Evolutionary conservation across 495 filamentous ascomycete genomes (phyloP).

Genomic region (Opeltia flavorubescens): DNA sequence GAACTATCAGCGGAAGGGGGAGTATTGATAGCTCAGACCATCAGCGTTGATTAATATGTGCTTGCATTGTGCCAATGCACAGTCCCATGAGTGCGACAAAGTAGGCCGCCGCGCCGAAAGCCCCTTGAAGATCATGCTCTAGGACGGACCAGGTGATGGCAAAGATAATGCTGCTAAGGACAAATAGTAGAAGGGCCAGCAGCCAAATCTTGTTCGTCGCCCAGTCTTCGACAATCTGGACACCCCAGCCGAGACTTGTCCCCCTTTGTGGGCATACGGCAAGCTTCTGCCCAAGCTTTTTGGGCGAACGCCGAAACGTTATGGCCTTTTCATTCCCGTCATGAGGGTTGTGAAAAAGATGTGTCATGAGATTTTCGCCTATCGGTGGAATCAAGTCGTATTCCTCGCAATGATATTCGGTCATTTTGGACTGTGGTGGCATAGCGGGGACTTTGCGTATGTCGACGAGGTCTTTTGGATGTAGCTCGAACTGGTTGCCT

Average conservation of each 20-base stretch:
- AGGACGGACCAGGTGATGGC: conserved; percentile 21
- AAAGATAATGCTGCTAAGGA: conserved; percentile 22
- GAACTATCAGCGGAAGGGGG: too few relatives aligned
- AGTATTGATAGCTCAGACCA: too few relatives aligned
- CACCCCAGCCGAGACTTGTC: conserved; percentile 24
- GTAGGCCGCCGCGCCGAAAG: conserved; percentile 27
- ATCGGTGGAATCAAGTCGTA: conserved; percentile 25
- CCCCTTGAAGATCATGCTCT: conserved; percentile 26
- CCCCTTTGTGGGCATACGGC: conserved; percentile 4
- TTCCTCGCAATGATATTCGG: conserved; percentile 20
- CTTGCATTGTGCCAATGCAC: conserved; percentile 21
- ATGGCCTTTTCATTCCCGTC: conserved; percentile 10
- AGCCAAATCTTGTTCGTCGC: conserved; percentile 22
- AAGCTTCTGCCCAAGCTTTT: conserved; percentile 14
- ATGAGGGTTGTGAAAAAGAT: conserved; percentile 25
- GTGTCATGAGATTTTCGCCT: conserved; percentile 22
- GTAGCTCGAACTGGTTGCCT: conserved; percentile 28
- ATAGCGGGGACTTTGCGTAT: conserved; percentile 23
- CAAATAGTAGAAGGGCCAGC: conserved; percentile 16
- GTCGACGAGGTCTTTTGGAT: conserved; percentile 24
- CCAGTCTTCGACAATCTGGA: conserved; percentile 28
- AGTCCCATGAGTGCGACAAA: conserved; percentile 18
- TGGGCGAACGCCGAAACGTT: conserved; percentile 11
- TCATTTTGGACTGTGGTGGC: conserved; percentile 13
- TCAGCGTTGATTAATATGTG: too few relatives aligned